Evolutionary conservation across 1,139 yeast genomes (phyloP), one percentile per base, ranked within the genome.

Genomic region (Zhuliangozyma parablackwelliae): DNA sequence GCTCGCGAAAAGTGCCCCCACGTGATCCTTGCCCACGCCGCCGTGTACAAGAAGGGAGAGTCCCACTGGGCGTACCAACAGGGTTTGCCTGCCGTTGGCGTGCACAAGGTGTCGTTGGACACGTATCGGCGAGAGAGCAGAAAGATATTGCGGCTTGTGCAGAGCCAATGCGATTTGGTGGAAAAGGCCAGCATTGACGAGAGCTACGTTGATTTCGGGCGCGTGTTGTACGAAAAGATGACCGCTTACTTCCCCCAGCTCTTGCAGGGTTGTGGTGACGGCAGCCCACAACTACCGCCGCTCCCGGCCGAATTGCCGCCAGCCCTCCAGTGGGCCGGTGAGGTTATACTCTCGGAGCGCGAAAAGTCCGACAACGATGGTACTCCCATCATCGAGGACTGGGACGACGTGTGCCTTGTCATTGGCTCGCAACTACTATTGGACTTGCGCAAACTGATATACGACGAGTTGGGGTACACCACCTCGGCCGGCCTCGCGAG

Each of bases 101-200:
- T 69, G 26, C 86, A 89, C 55, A 92, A 92, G 57, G 97, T 92
- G 7, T 81, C 94, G 6, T 64, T 92, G 38, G 97, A 92, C 54
- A 96, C 96, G 0, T 92, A 90, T 54, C 67, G 98, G 41, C 61
- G 95, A 41, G 96, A 88, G 51, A 83, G 95, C 45, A 65, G 96
- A 21, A 86, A 84, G 58, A 82, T 92, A 42, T 68, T 89, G 51
- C 68, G 75, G 32, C 64, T 90, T 1, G 73, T 92, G 48, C 60
- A 62, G 40, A 47, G 54, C 6, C 57, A 62, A 34, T 82, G 88
- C 54, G 87, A 80, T 46, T 49, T 72, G 31, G 87, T 89, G 1
- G 96, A 92, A 54, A 90, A 90, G 61, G 97, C 97, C 0, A 89
- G 97, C 59, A 94, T 90, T 11, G 98, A 92, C 60, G 98, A 92